Evolutionary conservation across 441 rosid genomes (phyloP), one percentile per base, ranked within the genome.

Genomic region (Populus hybrid): DNA sequence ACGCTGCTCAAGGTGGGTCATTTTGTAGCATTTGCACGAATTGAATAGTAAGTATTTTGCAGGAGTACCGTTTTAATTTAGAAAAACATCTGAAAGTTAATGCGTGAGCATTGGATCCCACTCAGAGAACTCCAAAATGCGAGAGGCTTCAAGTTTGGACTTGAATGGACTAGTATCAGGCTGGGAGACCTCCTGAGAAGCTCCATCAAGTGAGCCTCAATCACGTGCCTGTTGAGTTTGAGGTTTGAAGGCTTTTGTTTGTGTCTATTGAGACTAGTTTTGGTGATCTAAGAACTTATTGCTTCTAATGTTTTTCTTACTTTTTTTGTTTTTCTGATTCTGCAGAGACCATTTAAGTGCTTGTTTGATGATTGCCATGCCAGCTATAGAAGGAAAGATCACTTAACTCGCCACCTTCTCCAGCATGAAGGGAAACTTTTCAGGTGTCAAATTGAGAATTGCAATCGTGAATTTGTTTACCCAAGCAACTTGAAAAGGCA

Each of bases 51-150:
- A 70, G 77, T 42, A 35, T 64, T 75, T 91, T 91, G 92, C 95
- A 92, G 95, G 94, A 83, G 32, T 69, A 21, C 26, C 12, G 69
- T 71, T 76, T 75, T 84, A 73, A 53, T 74, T 63, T 70, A 50
- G 81, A 46, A 76, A 82, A 72, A 30, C 72, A 34, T 19, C 23
- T 53, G 16, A 79, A 64, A 86, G 71, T 78, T 28, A 74, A 75
- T 74, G 94, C 70, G 92, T 93, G 96, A 87, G 94, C 97, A 93
- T 93, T 95, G 98, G 98, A 95, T 93, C 97, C 98, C 94, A 75
- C 81, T 23, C 46, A 83, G 82, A 80, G 96, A 95, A 91, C 97
- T 93, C 97, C 98, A 95, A 93, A 91, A 95, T 95, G 98, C 91
- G 6, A 79, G 94, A 91, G 95, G 96, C 90, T 91, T 83, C 80